Evolutionary conservation across 1,284 basidiomycete species (phyloP).

Genomic region (Leccinum solheimii): DNA sequence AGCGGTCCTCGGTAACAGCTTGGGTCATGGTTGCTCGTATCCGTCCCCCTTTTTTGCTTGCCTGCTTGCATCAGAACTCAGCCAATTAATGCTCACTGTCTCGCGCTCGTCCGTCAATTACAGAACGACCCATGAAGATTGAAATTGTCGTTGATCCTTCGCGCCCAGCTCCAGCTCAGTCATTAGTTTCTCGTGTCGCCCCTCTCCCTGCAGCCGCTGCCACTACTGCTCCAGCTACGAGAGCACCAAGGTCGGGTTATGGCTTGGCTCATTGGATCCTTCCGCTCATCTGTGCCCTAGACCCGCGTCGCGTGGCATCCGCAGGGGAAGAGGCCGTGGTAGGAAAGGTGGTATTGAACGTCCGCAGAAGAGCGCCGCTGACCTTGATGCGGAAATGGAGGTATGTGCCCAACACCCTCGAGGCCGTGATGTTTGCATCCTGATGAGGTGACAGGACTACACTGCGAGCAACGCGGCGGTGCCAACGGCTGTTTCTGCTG

Average conservation of each 20-base stretch:
- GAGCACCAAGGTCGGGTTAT: constrained; percentile 45
- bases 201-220: constrained; percentile 35
- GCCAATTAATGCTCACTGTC: constrained; percentile 65
- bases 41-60: constrained; percentile 43
- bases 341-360: constrained; percentile 67
- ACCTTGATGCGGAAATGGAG: constrained; percentile 85
- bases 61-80: constrained; percentile 52
- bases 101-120: constrained; percentile 39
- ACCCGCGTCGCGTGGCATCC: constrained; percentile 45
- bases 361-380: constrained; percentile 66
- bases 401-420: constrained; percentile 40
- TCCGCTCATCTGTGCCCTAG: constrained; percentile 13
- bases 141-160: constrained; percentile 94
- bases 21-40: constrained; percentile 36
- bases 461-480: constrained; percentile 53
- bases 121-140: constrained; percentile 98
- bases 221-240: no score
- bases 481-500: constrained; percentile 40
- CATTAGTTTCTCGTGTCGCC: constrained; percentile 71
- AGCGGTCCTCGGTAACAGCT: constrained; percentile 43
- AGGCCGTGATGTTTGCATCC: not conserved
- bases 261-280: not conserved
- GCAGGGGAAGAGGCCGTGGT: constrained; percentile 53
- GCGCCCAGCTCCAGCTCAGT: constrained; percentile 57
- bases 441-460: constrained; percentile 54